A percentile compares a stretch with the other conserved stretches of the same genome.
These are phyloP conservation scores for Austroboletus eburneus DNA, from an alignment of 768 basidiomycete genomes.

Conservation along the genomic window DNA sequence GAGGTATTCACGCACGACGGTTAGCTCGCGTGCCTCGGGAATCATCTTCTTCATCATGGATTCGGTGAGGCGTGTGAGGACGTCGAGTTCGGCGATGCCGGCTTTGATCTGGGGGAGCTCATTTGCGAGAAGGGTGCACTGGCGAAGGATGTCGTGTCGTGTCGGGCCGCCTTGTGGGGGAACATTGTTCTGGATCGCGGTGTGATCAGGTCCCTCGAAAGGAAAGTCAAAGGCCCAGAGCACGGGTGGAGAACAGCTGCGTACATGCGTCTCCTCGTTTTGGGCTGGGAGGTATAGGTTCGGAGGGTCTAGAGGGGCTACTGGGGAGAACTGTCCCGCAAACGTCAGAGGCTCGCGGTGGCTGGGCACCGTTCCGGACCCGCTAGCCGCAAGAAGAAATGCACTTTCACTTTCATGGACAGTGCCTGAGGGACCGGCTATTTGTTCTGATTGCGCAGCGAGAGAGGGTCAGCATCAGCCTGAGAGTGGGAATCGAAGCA, in stretches of 20 bases:
- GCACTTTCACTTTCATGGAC: not conserved
- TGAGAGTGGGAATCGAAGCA: not conserved
- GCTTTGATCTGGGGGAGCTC: constrained; percentile 15
- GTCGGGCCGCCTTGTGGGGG: constrained; percentile 16
- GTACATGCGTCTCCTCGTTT: not conserved
- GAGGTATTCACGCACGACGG: constrained; percentile 23
- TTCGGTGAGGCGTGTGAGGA: constrained; percentile 17
- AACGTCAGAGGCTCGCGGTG: not conserved
- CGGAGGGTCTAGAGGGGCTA: not conserved
- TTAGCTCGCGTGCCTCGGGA: constrained; percentile 18
- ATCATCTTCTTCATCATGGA: constrained; percentile 10
- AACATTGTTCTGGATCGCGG: too few relatives aligned
- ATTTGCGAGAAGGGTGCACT: constrained; percentile 23
- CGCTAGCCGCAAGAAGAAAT: not conserved
- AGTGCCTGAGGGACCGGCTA: not conserved
- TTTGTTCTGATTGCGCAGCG: constrained; percentile 7
- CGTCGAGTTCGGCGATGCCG: constrained; percentile 17
- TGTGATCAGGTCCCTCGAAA: too few relatives aligned
- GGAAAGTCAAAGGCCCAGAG: too few relatives aligned
- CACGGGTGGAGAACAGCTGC: too few relatives aligned
- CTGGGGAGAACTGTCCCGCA: not conserved
- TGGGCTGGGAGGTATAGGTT: not conserved
- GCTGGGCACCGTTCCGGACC: not conserved
- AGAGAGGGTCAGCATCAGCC: not conserved
- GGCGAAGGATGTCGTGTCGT: constrained; percentile 26